Percentiles rank a stretch among this genome's conserved stretches.
Evolutionary conservation across 768 basidiomycete species (phyloP).

Genomic region (Dioszegia aurantiaca): DNA sequence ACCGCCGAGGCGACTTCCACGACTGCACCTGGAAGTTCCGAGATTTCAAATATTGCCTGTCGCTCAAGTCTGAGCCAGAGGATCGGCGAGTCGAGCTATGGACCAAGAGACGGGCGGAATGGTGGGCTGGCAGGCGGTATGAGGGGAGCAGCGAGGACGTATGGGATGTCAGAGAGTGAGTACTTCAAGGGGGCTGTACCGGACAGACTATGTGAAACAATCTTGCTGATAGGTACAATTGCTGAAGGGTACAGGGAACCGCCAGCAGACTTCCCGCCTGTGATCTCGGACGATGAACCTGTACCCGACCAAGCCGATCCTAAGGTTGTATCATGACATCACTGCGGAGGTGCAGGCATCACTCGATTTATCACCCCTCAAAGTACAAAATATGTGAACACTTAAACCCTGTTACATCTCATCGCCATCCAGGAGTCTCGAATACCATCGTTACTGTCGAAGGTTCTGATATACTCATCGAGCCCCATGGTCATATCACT

Average conservation of each 20-base stretch:
- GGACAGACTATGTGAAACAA: too few species aligned
- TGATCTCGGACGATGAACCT: slow-evolving; percentile 23
- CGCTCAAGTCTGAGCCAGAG: slow-evolving; percentile 70
- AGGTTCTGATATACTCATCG: too few species aligned
- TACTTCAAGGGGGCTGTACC: too few species aligned
- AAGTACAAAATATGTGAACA: too few species aligned
- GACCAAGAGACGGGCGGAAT: slow-evolving; percentile 82
- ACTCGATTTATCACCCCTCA: too few species aligned
- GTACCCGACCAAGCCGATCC: not conserved
- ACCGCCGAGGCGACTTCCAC: slow-evolving; percentile 73
- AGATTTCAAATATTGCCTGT: slow-evolving; percentile 94
- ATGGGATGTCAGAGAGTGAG: slow-evolving; percentile 83
- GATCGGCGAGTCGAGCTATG: slow-evolving; percentile 77
- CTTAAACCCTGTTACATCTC: too few species aligned
- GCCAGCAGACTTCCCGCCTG: slow-evolving; percentile 58
- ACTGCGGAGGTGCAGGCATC: not conserved
- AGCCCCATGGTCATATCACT: too few species aligned
- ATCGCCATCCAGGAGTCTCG: too few species aligned
- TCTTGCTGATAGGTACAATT: too few species aligned
- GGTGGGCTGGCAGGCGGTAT: slow-evolving; percentile 82
- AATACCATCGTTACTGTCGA: too few species aligned
- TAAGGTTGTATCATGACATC: slow-evolving; percentile 4
- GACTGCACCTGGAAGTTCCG: slow-evolving; percentile 75
- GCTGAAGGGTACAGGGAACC: slow-evolving; percentile 55
- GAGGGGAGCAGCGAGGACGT: slow-evolving; percentile 87